phyloP scores from a whole-genome alignment of 768 basidiomycete genomes.

The Clitopilus passeckerianus region DNA sequence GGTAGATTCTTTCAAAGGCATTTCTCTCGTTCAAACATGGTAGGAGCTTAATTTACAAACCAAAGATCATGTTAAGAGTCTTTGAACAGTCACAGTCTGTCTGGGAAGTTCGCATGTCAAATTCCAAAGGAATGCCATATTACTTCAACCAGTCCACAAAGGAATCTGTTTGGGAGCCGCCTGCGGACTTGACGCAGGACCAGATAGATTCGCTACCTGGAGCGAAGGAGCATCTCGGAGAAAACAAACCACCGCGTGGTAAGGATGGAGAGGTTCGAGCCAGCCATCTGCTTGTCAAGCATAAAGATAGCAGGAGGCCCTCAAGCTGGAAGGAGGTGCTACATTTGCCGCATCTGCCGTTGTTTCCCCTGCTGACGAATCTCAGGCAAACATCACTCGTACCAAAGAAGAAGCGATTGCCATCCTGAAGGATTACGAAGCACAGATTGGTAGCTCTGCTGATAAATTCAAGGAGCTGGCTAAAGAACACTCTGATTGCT shows the following conservation, averaged over 20 bases:
- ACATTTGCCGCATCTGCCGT: background rate
- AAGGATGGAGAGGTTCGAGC: conserved; percentile 68
- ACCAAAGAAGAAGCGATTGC: conserved; percentile 84
- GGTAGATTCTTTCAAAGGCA: too few species aligned
- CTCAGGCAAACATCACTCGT: conserved; percentile 72
- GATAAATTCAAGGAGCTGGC: conserved; percentile 79
- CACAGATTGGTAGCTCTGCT: conserved; percentile 49
- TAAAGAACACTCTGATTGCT: conserved; percentile 77
- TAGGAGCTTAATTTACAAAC: too few species aligned
- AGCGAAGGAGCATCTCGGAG: conserved; percentile 43
- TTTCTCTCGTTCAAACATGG: too few species aligned
- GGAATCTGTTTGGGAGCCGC: conserved; percentile 78
- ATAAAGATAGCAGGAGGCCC: conserved; percentile 70
- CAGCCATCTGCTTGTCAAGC: conserved; percentile 95
- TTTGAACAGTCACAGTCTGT: too few species aligned
- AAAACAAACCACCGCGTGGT: conserved; percentile 8
- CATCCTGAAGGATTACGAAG: conserved; percentile 64
- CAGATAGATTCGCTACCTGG: conserved; percentile 64
- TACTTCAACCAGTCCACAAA: conserved; percentile 76
- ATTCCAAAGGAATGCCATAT: conserved; percentile 74
- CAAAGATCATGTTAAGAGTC: too few species aligned
- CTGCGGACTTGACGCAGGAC: conserved; percentile 53
- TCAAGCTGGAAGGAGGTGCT: conserved; percentile 81
- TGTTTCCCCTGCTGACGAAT: background rate
- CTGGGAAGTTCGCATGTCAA: conserved; percentile 91